These are phyloP conservation scores for Suillus hirtellus DNA, from an alignment of 768 basidiomycete genomes.

Conservation along the genomic window DNA sequence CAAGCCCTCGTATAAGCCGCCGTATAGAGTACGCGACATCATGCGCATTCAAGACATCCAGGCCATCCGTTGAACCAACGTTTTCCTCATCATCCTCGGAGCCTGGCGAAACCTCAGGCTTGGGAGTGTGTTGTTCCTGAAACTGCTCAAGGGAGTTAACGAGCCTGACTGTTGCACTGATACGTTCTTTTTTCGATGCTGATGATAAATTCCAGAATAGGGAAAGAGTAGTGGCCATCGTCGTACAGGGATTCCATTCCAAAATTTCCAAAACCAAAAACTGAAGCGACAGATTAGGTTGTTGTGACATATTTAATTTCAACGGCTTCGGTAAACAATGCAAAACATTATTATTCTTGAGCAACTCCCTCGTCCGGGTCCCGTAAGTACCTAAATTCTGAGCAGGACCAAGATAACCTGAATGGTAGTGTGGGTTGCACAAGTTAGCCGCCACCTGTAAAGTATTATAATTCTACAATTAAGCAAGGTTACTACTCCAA, in stretches of 20 bases:
- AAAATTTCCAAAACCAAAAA: slow-evolving; percentile 11
- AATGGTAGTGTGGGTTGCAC: background rate
- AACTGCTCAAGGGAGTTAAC: slow-evolving; percentile 81
- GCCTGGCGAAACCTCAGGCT: slow-evolving; percentile 30
- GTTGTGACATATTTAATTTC: slow-evolving; percentile 29
- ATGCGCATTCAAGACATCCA: slow-evolving; percentile 75
- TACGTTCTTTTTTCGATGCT: slow-evolving; percentile 70
- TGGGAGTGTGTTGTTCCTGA: slow-evolving; percentile 60
- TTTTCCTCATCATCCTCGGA: slow-evolving; percentile 47
- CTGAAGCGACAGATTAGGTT: slow-evolving; percentile 20
- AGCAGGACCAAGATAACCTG: background rate
- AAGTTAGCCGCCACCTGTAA: background rate
- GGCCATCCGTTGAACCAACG: slow-evolving; percentile 40
- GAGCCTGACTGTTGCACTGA: slow-evolving; percentile 86
- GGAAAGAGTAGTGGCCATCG: slow-evolving; percentile 85
- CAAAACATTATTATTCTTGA: background rate
- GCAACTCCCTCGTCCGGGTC: background rate
- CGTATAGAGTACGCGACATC: slow-evolving; percentile 94
- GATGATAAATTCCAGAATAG: slow-evolving; percentile 95
- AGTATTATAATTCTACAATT: background rate
- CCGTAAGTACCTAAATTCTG: background rate
- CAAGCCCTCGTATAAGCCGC: slow-evolving; percentile 82
- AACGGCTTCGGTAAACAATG: background rate
- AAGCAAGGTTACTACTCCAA: background rate
- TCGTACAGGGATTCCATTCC: background rate